Evolutionary conservation across 352 stramenopile genomes (phyloP), one percentile per base, ranked within the genome.

Genomic region (Paralagenidium karlingii): DNA sequence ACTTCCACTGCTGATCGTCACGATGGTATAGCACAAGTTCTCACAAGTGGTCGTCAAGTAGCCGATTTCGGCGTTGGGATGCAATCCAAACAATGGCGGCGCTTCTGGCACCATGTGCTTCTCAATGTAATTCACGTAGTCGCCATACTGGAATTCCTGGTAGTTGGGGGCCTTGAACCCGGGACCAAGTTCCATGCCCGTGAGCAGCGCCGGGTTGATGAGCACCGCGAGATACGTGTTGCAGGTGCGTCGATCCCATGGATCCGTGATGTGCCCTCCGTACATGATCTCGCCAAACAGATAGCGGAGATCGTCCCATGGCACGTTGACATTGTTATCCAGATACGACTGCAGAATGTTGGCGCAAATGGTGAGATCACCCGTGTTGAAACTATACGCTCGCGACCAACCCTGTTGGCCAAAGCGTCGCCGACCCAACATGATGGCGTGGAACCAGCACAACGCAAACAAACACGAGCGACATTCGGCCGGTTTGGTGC

Each of bases 261-360:
- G 82, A 45, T 97, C 89, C 9, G 90, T 97, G 45, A 97, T 97
- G 50, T 97, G 89, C 8, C 90, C 90, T 24, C 90, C 90, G 60
- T 97, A 97, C 90, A 97, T 97, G 61, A 97, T 97, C 58, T 97
- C 89, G 22, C 90, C 90, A 52, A 97, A 97, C 31, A 97, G 82
- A 52, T 97, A 97, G 11, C 92, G 80, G 5, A 98, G 49, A 62
- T 98, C 92, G 56, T 97, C 87, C 89, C 89, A 98, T 10, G 89
- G 89, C 34, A 97, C 82, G 32, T 55, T 69, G 6, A 57, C 51
- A 45, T 95, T 96, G 58, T 90, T 91, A 63, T 97, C 84, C 45
- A 98, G 51, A 55, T 97, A 97, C 40, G 74, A 88, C 38, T 85
- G 61, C 20, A 97, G 47, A 30, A 97, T 95, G 43, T 97, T 97